Conservation (phyloP, 495 filamentous ascomycete genomes). For the Patellaria atrata region DNA sequence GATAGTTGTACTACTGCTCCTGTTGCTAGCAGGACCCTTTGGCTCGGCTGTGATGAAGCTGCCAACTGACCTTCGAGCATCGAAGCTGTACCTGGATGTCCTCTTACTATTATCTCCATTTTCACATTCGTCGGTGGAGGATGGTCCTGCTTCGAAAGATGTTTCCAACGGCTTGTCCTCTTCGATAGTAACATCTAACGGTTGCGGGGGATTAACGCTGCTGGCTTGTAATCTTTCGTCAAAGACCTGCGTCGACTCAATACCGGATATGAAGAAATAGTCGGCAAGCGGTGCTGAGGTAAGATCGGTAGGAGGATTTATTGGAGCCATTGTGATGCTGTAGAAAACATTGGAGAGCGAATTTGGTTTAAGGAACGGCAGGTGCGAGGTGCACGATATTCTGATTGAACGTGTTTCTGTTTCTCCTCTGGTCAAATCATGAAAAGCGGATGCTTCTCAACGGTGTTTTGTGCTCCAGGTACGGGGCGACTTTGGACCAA, state of each 20-base stretch:
- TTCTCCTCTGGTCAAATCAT: not conserved
- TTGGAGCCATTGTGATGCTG: slow-evolving; percentile 20
- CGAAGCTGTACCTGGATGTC: slow-evolving; percentile 42
- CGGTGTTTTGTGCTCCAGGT: too few relatives aligned
- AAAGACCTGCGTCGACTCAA: slow-evolving; percentile 50
- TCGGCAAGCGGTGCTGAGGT: slow-evolving; percentile 79
- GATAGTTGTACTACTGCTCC: slow-evolving; percentile 70
- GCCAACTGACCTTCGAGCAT: slow-evolving; percentile 48
- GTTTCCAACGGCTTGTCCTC: slow-evolving; percentile 46
- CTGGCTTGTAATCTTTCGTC: slow-evolving; percentile 37
- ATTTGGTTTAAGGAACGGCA: not conserved
- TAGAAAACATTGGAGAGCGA: slow-evolving; percentile 11
- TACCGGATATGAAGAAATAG: slow-evolving; percentile 97
- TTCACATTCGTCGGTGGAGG: slow-evolving; percentile 32
- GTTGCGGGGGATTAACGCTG: slow-evolving; percentile 28
- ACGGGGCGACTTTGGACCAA: too few relatives aligned
- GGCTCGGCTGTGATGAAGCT: slow-evolving; percentile 44
- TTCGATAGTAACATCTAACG: slow-evolving; percentile 63
- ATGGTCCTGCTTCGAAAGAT: slow-evolving; percentile 34
- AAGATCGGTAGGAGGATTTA: slow-evolving; percentile 15
- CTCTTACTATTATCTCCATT: slow-evolving; percentile 53
- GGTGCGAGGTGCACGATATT: not conserved
- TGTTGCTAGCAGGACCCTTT: slow-evolving; percentile 59
- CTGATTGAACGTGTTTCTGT: slow-evolving; percentile 1
- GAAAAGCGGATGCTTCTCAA: too few relatives aligned